Evolutionary conservation across 768 basidiomycete species (phyloP).

Genomic region (Xerocomus potaroensis): DNA sequence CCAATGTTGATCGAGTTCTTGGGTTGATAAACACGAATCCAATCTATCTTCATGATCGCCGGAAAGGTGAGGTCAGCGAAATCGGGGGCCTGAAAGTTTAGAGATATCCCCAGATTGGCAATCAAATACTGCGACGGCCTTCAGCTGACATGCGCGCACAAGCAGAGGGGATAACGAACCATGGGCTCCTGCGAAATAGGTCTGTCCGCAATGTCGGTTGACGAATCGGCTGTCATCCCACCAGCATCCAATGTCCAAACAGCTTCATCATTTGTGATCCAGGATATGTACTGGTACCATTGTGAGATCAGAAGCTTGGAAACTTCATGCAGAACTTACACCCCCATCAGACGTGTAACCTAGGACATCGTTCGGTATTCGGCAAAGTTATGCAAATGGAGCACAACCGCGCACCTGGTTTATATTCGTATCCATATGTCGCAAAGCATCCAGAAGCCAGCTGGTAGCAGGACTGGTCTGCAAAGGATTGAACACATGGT

Average conservation of each 20-base stretch:
- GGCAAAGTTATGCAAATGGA: neutral
- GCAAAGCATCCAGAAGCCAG: slow-evolving; percentile 49
- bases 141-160: neutral
- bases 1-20: slow-evolving; percentile 68
- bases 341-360: slow-evolving; percentile 37
- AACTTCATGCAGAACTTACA: slow-evolving; percentile 34
- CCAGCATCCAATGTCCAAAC: slow-evolving; percentile 67
- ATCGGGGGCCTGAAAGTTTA: slow-evolving; percentile 75
- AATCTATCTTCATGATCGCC: slow-evolving; percentile 72
- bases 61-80: slow-evolving; percentile 70
- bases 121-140: slow-evolving; percentile 63
- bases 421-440: slow-evolving; percentile 80
- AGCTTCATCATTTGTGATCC: slow-evolving; percentile 59
- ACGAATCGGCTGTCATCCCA: slow-evolving; percentile 55
- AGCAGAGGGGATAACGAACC: slow-evolving; percentile 38
- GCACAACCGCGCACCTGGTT: slow-evolving; percentile 48
- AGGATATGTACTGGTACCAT: slow-evolving; percentile 61
- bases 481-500: neutral
- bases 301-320: slow-evolving; percentile 4
- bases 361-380: slow-evolving; percentile 4
- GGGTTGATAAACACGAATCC: slow-evolving; percentile 88
- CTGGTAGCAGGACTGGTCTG: slow-evolving; percentile 70
- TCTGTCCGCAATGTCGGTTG: slow-evolving; percentile 59
- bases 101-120: slow-evolving; percentile 79
- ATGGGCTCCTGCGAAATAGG: slow-evolving; percentile 82